Percentiles rank a stretch among this genome's conserved stretches.
phyloP scores from a whole-genome alignment of 1,139 yeast species.

The Blastobotrys apis region DNA sequence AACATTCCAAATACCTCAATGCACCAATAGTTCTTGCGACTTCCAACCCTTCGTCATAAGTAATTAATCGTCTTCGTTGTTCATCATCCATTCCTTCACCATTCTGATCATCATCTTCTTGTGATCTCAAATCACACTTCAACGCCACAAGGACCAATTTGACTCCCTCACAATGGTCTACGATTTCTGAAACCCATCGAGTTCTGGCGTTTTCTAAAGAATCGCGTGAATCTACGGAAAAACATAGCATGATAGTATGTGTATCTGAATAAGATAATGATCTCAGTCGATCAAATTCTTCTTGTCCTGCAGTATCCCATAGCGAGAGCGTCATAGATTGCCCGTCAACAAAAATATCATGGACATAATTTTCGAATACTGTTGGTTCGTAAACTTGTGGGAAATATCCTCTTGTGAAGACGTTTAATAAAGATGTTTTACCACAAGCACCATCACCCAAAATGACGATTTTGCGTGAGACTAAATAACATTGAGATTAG shows the following conservation, averaged over 20 bases:
- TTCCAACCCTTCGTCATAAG: slow-evolving; percentile 71
- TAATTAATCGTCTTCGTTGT: slow-evolving; percentile 49
- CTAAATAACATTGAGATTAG: slow-evolving; percentile 30
- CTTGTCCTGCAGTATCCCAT: slow-evolving; percentile 99
- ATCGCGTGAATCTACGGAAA: slow-evolving; percentile 89
- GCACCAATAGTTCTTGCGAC: slow-evolving; percentile 75
- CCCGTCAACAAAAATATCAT: slow-evolving; percentile 93
- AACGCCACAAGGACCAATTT: slow-evolving; percentile 89
- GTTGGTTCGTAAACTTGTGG: slow-evolving; percentile 99
- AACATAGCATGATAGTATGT: slow-evolving; percentile 94
- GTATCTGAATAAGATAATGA: slow-evolving; percentile 91
- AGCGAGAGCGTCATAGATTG: slow-evolving; percentile 87
- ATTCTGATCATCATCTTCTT: slow-evolving; percentile 37
- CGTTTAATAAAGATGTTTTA: slow-evolving; percentile 85
- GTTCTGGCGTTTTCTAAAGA: slow-evolving; percentile 91
- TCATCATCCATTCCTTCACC: slow-evolving; percentile 20
- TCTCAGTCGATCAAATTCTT: slow-evolving; percentile 90
- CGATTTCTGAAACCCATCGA: slow-evolving; percentile 95
- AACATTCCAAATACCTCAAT: slow-evolving; percentile 81
- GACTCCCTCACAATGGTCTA: slow-evolving; percentile 96
- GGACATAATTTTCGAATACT: slow-evolving; percentile 95
- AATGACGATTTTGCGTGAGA: slow-evolving; percentile 90
- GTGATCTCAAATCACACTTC: slow-evolving; percentile 83
- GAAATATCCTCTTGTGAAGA: slow-evolving; percentile 94
- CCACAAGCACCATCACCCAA: slow-evolving; percentile 98